Conservation (phyloP, 2,329 filamentous ascomycete species). For the Zelopaecilomyces penicillatus region DNA sequence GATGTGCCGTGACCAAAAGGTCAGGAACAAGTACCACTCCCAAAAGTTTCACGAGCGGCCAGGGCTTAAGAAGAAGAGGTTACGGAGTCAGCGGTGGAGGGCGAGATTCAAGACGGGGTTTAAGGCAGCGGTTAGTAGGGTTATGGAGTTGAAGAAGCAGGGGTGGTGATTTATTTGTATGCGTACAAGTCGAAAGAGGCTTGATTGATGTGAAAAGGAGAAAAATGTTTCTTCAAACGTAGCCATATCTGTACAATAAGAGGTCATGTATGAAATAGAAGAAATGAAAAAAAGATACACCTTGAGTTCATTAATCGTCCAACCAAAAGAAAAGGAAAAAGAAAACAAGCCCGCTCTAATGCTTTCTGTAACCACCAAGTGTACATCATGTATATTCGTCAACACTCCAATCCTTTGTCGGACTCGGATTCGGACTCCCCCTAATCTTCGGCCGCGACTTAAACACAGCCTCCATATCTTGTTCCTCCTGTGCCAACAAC, state of each 20-base stretch:
- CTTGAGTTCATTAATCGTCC: not conserved
- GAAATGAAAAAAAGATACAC: no score
- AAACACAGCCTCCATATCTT: constrained; percentile 78
- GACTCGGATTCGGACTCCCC: constrained; percentile 58
- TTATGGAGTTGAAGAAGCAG: constrained; percentile 63
- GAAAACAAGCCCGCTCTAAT: not conserved
- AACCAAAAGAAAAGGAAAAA: not conserved
- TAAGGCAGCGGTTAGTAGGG: constrained; percentile 52
- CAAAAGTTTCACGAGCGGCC: constrained; percentile 69
- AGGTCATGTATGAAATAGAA: no score
- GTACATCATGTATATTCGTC: not conserved
- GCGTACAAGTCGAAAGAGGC: no score
- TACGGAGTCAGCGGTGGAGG: constrained; percentile 61
- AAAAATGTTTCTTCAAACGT: no score
- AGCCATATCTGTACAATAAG: no score
- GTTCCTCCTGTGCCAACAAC: constrained; percentile 49
- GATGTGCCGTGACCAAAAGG: constrained; percentile 41
- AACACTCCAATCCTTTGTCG: constrained; percentile 27
- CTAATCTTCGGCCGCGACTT: constrained; percentile 74
- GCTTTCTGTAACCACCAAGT: not conserved
- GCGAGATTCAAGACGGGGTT: constrained; percentile 62
- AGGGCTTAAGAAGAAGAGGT: constrained; percentile 69
- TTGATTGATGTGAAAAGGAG: no score
- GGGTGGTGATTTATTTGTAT: constrained; percentile 52
- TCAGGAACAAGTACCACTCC: constrained; percentile 44